Base-by-base conservation (phyloP, 345 rosid species). In the Moricandia moricandioides region DNA sequence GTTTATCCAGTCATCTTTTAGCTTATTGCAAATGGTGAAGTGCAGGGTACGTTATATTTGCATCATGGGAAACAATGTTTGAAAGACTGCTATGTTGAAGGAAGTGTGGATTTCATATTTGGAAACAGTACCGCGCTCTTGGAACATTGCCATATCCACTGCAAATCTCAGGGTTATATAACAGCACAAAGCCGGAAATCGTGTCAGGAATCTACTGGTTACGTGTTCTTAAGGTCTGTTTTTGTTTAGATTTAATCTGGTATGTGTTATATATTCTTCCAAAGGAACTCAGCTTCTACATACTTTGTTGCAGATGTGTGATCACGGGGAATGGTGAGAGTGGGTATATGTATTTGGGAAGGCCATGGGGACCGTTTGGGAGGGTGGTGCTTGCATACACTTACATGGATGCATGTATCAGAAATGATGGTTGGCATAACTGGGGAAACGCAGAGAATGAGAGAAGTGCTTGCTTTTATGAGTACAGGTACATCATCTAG, bases 291-390 rank as follows among this genome's bases (percentile, higher is more conserved):
- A 43, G 6, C 12, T 59, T 62, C 47, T 34, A 11, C 52, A 30
- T 16, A 10, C 12, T 14, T 47, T 33, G 12, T 34, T 79, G 85
- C 84, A 95, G 98, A 75, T 96, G 98, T 78, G 91, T 89, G 73
- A 89, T 96, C 70, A 88, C 97, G 1, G 99, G 99, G 9, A 89
- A 85, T 79, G 96, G 98, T 71, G 84, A 83, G 52, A 74, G 70
- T 47, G 86, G 86, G 67, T 90, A 89, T 75, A 51, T 67, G 51
- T 72, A 88, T 84, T 97, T 92, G 0, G 99, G 98, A 77, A 87
- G 99, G 24, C 99, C 99, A 66, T 92, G 97, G 99, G 99, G 98
- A 81, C 99, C 97, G 31, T 91, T 96, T 26, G 97, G 97, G 78
- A 89, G 98, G 72, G 99, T 89, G 69, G 92, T 95, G 13, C 86